Conservation (phyloP, 345 rosid genomes). For the Syzygium grande region DNA sequence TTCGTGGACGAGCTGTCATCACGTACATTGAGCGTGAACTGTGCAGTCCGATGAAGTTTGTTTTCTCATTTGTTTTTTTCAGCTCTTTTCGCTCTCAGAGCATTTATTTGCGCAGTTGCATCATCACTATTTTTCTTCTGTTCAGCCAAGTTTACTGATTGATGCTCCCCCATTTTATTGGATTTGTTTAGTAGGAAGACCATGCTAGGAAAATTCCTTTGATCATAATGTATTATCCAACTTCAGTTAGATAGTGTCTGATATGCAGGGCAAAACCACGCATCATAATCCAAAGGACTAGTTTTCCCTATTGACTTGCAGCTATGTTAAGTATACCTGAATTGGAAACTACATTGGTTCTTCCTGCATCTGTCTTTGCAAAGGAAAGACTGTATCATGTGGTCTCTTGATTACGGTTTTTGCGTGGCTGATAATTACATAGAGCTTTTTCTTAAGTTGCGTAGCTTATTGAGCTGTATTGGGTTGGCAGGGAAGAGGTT, state of each 20-base stretch:
- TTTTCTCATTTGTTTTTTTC: not conserved
- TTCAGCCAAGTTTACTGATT: not conserved
- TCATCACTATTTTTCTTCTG: not conserved
- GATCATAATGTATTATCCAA: not conserved
- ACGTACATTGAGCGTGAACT: not conserved
- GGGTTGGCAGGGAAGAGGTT: constrained; percentile 58
- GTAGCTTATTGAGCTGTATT: not conserved
- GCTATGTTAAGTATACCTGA: not conserved
- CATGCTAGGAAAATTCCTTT: not conserved
- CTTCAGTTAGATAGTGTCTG: not conserved
- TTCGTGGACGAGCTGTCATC: not conserved
- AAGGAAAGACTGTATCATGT: not conserved
- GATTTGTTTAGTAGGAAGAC: not conserved
- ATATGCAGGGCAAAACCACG: not conserved
- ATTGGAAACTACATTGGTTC: not conserved
- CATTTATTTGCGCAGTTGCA: not conserved
- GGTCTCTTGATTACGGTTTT: not conserved
- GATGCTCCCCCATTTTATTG: not conserved
- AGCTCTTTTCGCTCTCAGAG: not conserved
- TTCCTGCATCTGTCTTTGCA: not conserved
- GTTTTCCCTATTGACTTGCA: not conserved
- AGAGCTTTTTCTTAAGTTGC: not conserved
- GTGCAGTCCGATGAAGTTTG: not conserved
- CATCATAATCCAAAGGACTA: not conserved
- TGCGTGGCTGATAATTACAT: not conserved